Evolutionary conservation across 495 filamentous ascomycete genomes (phyloP), one percentile per base, ranked within the genome.

Genomic region (Glonium stellatum): DNA sequence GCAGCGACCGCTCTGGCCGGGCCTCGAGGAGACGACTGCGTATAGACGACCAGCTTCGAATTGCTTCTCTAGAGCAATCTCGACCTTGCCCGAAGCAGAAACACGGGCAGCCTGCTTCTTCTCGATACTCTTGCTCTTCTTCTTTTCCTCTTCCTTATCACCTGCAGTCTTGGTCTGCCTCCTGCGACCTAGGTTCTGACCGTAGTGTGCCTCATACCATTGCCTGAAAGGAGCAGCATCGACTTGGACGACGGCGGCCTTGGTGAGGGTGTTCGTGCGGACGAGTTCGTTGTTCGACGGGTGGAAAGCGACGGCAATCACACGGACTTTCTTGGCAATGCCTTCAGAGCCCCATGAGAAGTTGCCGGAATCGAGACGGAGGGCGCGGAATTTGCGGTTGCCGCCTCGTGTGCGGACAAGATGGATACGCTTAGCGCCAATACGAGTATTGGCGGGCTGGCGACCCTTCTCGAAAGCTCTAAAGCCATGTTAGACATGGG

Each of bases 281-380:
- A 99, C 90, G 70, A 99, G 83, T 79, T 99, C 93, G 87, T 99
- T 99, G 89, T 99, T 99, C 75, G 93, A 97, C 55, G 93, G 95
- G 78, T 99, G 93, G 86, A 87, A 99, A 71, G 86, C 87, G 79
- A 97, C 95, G 70, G 79, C 89, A 77, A 99, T 96, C 72, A 99
- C 90, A 83, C 93, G 95, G 78, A 87, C 87, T 84, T 99, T 99
- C 83, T 92, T 90, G 80, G 90, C 85, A 77, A 92, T 79, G 70
- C 90, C 90, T 84, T 99, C 93, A 68, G 90, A 96, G 69, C 88
- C 93, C 93, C 93, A 99, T 65, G 92, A 92, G 80, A 96, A 99
- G 84, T 99, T 99, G 75, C 93, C 93, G 65, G 92, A 88, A 77
- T 99, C 93, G 80, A 99, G 87, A 83, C 93, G 95, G 58, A 99